Evolutionary conservation across 2,329 filamentous ascomycete species (phyloP).

Genomic region (Xylariaceae sp.): DNA sequence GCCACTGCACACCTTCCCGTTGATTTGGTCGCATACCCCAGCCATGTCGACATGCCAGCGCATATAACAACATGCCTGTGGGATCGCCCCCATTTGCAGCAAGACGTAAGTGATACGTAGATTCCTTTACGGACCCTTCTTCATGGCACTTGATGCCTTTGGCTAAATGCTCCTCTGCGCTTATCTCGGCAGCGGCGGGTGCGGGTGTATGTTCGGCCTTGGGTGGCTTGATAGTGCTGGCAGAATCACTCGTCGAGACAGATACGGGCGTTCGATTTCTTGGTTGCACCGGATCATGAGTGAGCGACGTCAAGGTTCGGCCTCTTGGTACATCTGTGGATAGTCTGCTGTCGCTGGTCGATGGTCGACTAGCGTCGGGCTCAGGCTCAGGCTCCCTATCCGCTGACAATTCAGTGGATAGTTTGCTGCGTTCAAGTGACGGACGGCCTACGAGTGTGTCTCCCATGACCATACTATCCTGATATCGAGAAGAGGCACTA

Average conservation of each 20-base stretch:
- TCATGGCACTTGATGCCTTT: conserved; percentile 91
- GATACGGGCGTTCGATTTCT: conserved; percentile 47
- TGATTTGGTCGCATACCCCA: conserved; percentile 97
- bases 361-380: conserved; percentile 38
- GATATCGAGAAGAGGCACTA: conserved; percentile 45
- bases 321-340: conserved; percentile 50
- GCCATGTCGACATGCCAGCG: conserved; percentile 88
- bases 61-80: conserved; percentile 94
- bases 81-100: conserved; percentile 82
- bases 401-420: conserved; percentile 44
- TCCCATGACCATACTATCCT: conserved; percentile 35
- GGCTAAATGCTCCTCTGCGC: conserved; percentile 80
- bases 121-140: conserved; percentile 81
- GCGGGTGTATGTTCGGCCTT: conserved; percentile 44
- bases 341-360: conserved; percentile 41
- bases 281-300: conserved; percentile 37
- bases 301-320: conserved; percentile 38
- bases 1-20: conserved; percentile 83
- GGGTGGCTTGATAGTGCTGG: conserved; percentile 49
- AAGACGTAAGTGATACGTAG: conserved; percentile 89
- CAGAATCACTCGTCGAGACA: conserved; percentile 49
- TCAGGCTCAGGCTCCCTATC: conserved; percentile 43
- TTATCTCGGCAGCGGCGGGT: conserved; percentile 63
- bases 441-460: conserved; percentile 44
- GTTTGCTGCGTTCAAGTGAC: conserved; percentile 48